Evolutionary conservation across 2,329 filamentous ascomycete species (phyloP), one percentile per base, ranked within the genome.

Genomic region (Neospermospora avenae): DNA sequence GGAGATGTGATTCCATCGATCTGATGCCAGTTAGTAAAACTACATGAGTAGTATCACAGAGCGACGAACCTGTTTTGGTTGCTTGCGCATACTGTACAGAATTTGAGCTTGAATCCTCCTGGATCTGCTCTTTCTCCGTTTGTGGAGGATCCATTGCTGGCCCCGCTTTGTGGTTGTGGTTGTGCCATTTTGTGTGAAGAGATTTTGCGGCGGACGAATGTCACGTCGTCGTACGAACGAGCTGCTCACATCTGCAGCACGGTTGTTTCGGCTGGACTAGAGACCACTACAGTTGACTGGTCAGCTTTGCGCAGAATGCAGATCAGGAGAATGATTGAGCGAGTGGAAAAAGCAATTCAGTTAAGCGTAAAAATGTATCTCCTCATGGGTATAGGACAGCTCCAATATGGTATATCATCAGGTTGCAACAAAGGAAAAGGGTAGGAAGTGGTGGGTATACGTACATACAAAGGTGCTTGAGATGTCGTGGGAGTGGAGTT

Each of bases 1-100:
- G 90, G 28, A 97, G 85, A 75, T 99, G 95, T n/a, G 93, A 93
- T 81, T 98, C 95, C 95, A 99, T 98, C n/a, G 91, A 91, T 75
- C 88, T 90, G 69, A 31, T 28, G 51, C 71, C 67, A 56, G 46
- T 65, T n/a, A 65, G 14, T 20, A 42, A 60, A 52, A 31, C 56
- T 24, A 45, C 0, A 18, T n/a, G 55, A 5, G 31, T 14, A 28
- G 4, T 3, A 25, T 18, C 16, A 18, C 16, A 44, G 54, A 28
- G 61, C 39, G 41, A 58, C 57, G 48, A 80, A 96, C 85, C 95
- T 87, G 73, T 99, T 99, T 75, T 99, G 92, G 71, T 99, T 99
- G 71, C 92, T 96, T 7, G 95, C 95, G 77, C 95, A 99, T n/a
- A 99, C 93, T 2, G 95, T 98, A 80, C 93, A 97, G 77, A 98